phyloP scores from a whole-genome alignment of 257 asterid genomes.

The Plectranthus barbatus region DNA sequence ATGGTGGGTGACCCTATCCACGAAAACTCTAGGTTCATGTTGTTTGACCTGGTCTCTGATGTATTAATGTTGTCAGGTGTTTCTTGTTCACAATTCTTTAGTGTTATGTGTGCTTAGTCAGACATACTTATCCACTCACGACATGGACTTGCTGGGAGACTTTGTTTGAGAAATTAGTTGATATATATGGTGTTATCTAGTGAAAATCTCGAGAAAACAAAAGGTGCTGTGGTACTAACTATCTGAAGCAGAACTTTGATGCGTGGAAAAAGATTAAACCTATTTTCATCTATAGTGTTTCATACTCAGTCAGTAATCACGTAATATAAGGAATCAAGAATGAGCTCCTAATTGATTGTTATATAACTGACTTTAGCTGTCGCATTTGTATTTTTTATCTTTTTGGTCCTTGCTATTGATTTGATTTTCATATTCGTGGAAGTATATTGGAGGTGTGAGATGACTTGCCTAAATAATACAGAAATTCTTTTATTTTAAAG shows the following conservation, averaged over 20 bases:
- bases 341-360: background rate
- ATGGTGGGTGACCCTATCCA: slow-evolving; percentile 17
- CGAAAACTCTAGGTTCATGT: background rate
- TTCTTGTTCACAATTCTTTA: background rate
- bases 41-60: background rate
- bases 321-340: background rate
- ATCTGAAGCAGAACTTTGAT: slow-evolving; percentile 5
- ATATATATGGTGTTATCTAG: background rate
- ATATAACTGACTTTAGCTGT: no score
- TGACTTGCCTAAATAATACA: no score
- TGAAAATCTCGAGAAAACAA: background rate
- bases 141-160: background rate
- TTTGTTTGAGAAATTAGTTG: slow-evolving; percentile 1
- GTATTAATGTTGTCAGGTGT: background rate
- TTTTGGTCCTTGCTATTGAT: no score
- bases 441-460: no score
- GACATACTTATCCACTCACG: background rate
- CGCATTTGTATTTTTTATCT: no score
- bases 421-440: no score
- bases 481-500: no score
- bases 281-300: background rate
- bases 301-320: slow-evolving; percentile 4
- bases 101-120: background rate
- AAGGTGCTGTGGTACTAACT: background rate
- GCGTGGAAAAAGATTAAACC: background rate